A percentile compares a stretch with the other conserved stretches of the same genome.
Conservation (phyloP, 495 filamentous ascomycete genomes). For the Penicillium ucsense region DNA sequence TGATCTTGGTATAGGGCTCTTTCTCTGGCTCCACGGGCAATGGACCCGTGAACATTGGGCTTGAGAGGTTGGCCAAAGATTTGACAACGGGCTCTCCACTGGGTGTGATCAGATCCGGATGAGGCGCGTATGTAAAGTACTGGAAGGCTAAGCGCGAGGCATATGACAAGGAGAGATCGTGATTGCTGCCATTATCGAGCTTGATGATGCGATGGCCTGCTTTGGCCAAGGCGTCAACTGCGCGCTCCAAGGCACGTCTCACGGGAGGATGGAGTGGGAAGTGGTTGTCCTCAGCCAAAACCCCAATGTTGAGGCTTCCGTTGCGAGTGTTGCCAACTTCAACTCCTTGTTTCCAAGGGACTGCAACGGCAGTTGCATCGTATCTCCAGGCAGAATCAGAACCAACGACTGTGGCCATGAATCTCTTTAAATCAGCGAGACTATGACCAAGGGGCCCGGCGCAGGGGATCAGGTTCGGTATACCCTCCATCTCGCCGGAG, state of each 20-base stretch:
- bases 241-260: constrained; percentile 31
- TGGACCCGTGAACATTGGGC: constrained; percentile 13
- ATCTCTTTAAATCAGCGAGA: constrained; percentile 45
- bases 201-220: constrained; percentile 38
- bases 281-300: constrained; percentile 42
- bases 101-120: constrained; percentile 12
- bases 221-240: constrained; percentile 24
- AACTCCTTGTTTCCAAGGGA: constrained; percentile 5
- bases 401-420: constrained; percentile 44
- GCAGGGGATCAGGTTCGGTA: constrained; percentile 5
- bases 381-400: constrained; percentile 37
- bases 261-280: constrained; percentile 47
- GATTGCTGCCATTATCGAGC: constrained; percentile 4
- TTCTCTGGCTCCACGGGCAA: constrained; percentile 20
- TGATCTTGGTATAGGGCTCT: constrained; percentile 8
- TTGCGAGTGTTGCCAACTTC: neutral
- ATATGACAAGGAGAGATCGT: constrained; percentile 9
- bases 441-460: constrained; percentile 48
- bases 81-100: constrained; percentile 20
- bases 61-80: constrained; percentile 10
- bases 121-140: constrained; percentile 22
- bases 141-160: constrained; percentile 16
- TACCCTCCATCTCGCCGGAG: constrained; percentile 6
- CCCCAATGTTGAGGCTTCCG: constrained; percentile 33
- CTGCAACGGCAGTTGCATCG: constrained; percentile 8